Percentiles rank a stretch among this genome's conserved stretches.
Conservation (phyloP, 2,329 filamentous ascomycete species). For the Xylariaceae sp. region DNA sequence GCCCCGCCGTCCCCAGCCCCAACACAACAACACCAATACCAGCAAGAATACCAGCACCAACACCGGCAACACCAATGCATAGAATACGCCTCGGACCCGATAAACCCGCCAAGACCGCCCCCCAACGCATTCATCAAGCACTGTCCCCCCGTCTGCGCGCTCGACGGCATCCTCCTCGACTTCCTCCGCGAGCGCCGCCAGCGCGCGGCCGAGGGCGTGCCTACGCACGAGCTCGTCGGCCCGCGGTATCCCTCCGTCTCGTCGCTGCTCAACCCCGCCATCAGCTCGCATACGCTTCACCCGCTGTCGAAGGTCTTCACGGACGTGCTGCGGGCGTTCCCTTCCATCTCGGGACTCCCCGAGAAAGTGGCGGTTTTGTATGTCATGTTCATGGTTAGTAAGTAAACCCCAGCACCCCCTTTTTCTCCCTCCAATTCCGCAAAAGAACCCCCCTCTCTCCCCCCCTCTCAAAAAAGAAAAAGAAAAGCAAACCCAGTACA, state of each 20-base stretch:
- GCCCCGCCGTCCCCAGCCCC: constrained; percentile 4
- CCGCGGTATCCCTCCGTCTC: constrained; percentile 77
- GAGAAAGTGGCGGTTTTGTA: constrained; percentile 80
- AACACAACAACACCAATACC: constrained; percentile 5
- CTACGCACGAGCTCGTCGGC: constrained; percentile 63
- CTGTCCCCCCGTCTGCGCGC: constrained; percentile 64
- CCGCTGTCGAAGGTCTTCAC: constrained; percentile 81
- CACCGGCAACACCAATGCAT: constrained; percentile 7
- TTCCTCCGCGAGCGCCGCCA: constrained; percentile 68
- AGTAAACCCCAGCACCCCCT: not conserved
- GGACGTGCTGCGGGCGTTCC: constrained; percentile 80
- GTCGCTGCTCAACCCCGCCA: constrained; percentile 68
- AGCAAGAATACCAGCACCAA: constrained; percentile 15
- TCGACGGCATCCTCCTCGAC: constrained; percentile 75
- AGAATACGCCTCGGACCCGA: constrained; percentile 14
- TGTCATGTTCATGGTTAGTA: constrained; percentile 73
- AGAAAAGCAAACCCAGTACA: not conserved
- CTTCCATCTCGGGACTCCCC: constrained; percentile 70
- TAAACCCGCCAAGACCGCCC: constrained; percentile 3
- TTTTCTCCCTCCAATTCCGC: no score
- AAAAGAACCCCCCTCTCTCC: no score
- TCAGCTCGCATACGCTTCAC: constrained; percentile 56
- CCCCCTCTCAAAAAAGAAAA: no score
- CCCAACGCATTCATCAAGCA: constrained; percentile 50
- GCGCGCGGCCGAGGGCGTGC: constrained; percentile 61